Evolutionary conservation across 2,329 filamentous ascomycete genomes (phyloP), one percentile per base, ranked within the genome.

Genomic region (Beauveria sp.): DNA sequence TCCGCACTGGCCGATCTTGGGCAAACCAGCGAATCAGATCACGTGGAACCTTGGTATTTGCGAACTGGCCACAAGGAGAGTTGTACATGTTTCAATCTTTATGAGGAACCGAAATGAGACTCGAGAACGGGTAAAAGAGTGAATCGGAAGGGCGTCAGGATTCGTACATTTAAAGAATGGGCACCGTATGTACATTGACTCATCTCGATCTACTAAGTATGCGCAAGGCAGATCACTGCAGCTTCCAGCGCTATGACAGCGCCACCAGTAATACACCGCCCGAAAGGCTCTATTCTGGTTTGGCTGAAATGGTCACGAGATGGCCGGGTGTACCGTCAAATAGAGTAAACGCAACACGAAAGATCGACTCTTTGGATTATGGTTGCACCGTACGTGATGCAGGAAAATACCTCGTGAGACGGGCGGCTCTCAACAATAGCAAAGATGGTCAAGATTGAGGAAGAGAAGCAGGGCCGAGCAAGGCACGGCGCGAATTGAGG

Each of bases 1-100:
- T 58, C 53, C 60, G 48, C 54, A 62, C 38, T 42, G 46, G 45
- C 52, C 51, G 45, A 56, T 55, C 34, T 42, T 61, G 58, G 58
- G 26, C 45, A 48, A 40, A 16, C 42, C 48, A 34, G 38, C 48
- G 16, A 53, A 45, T 53, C 38, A 55, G 16, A 43, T 62, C 60
- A 56, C 59, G 59, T 61, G 60, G 45, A 55, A 34, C 45, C 34
- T 28, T 40, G 12, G 7, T 42, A 46, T 12, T 22, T 20, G 20
- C 12, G 20, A 38, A n/a, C 49, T 20, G 28, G 26, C 18, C 18
- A 34, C 49, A 38, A 28, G 28, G 5, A 28, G 49, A 52, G 49
- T 52, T 52, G 49, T 9, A 52, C 49, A 52, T 20, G 49, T 52
- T 20, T 48, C n/a, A 34, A 48, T 48, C 5, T 57, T 12, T 22